Evolutionary conservation across 2,329 filamentous ascomycete genomes (phyloP).

Genomic region (Penicillium sumatraense): DNA sequence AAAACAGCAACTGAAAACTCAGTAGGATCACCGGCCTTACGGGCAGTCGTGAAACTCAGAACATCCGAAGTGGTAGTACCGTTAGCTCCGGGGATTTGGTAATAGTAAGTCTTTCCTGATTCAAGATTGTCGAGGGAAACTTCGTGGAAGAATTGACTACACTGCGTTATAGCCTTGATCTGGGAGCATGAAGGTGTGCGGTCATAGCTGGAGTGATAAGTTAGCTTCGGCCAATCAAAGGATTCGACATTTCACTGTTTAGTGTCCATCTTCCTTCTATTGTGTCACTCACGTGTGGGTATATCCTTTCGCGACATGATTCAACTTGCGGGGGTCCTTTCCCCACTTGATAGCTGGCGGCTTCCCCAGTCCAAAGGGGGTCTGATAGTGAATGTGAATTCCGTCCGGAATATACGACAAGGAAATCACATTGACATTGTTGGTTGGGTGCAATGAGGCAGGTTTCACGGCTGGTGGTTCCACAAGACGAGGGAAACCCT

Average conservation of each 20-base stretch:
- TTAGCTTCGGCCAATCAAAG: not conserved
- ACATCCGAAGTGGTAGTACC: constrained; percentile 55
- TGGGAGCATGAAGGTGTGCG: constrained; percentile 57
- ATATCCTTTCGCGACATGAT: constrained; percentile 42
- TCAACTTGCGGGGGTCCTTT: constrained; percentile 35
- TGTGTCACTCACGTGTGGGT: constrained; percentile 45
- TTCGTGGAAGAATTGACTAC: constrained; percentile 58
- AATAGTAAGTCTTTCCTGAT: constrained; percentile 56
- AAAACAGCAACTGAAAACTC: constrained; percentile 54
- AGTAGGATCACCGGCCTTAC: constrained; percentile 46
- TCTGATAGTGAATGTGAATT: constrained; percentile 60
- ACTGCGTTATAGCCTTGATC: constrained; percentile 51
- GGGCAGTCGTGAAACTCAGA: constrained; percentile 54
- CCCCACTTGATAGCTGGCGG: constrained; percentile 53
- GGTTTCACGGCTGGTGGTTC: constrained; percentile 57
- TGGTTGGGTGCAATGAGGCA: constrained; percentile 47
- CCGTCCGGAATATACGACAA: constrained; percentile 54
- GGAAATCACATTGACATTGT: constrained; percentile 60
- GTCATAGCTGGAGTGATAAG: constrained; percentile 44
- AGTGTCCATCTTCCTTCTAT: no score
- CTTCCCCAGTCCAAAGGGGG: constrained; percentile 56
- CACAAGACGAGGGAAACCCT: constrained; percentile 56
- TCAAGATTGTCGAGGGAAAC: constrained; percentile 50
- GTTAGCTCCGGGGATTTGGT: constrained; percentile 55
- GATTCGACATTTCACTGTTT: no score